These are phyloP conservation scores for Oryza punctata DNA, from an alignment of 176 grass and related monocot genomes.

Conservation along the genomic window DNA sequence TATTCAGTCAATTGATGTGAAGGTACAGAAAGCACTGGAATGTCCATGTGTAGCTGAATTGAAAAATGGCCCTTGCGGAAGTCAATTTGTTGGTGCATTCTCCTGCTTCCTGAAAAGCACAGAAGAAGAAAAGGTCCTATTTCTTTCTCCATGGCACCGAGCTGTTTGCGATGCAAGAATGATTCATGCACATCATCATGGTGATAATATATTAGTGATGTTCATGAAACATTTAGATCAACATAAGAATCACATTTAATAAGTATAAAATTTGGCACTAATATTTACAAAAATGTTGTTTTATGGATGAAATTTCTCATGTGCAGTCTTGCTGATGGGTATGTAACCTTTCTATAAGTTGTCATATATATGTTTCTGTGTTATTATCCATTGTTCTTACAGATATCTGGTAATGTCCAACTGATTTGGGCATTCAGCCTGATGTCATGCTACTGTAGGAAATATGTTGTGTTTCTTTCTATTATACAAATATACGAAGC, in stretches of 20 bases:
- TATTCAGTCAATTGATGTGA: slow-evolving; percentile 76
- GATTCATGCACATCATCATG: slow-evolving; percentile 14
- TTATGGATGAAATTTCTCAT: not conserved
- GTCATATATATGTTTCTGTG: not conserved
- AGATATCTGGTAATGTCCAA: not conserved
- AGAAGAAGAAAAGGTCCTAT: slow-evolving; percentile 76
- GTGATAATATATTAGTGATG: not conserved
- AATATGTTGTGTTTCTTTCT: slow-evolving; percentile 8
- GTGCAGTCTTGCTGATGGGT: not conserved
- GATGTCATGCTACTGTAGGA: not conserved
- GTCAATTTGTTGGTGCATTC: slow-evolving; percentile 77
- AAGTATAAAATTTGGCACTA: not conserved
- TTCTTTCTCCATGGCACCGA: slow-evolving; percentile 26
- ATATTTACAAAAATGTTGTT: not conserved
- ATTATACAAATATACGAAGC: not conserved
- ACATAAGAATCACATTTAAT: not conserved
- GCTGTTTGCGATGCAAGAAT: slow-evolving; percentile 12
- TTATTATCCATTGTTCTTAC: not conserved
- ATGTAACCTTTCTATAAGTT: not conserved
- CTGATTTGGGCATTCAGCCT: not conserved
- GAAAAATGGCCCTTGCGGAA: slow-evolving; percentile 91
- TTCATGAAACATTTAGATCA: not conserved
- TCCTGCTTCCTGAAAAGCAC: slow-evolving; percentile 86
- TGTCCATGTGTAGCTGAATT: slow-evolving; percentile 88
- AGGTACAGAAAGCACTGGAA: slow-evolving; percentile 84